Conservation (phyloP, 2,329 filamentous ascomycete species). For the Apiospora pterosperma region DNA sequence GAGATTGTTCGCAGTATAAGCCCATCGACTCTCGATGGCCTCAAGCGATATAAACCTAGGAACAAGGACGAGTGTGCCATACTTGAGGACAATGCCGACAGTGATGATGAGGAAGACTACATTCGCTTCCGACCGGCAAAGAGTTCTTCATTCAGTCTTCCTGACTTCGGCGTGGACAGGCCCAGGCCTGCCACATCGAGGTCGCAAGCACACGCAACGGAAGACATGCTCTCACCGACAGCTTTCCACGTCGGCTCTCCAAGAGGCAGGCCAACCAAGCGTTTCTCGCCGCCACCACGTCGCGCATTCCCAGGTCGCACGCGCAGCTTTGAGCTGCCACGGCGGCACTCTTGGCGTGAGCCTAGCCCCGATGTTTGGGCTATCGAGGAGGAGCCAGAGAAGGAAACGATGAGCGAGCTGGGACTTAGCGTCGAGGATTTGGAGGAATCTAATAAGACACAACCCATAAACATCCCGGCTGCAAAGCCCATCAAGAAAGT, state of each 20-base stretch:
- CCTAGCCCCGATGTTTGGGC: slow-evolving; percentile 59
- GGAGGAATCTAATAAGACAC: slow-evolving; percentile 21
- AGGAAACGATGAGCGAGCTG: slow-evolving; percentile 45
- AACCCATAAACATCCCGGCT: slow-evolving; percentile 37
- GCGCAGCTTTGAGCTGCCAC: slow-evolving; percentile 31
- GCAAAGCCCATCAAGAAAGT: slow-evolving; percentile 55
- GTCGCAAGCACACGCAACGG: slow-evolving; percentile 27
- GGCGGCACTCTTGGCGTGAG: slow-evolving; percentile 51
- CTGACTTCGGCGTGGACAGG: slow-evolving; percentile 38
- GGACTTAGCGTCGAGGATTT: slow-evolving; percentile 30
- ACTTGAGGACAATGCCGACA: slow-evolving; percentile 39
- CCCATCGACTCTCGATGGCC: slow-evolving; percentile 52
- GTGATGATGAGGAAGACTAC: slow-evolving; percentile 46
- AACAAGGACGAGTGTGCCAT: slow-evolving; percentile 40
- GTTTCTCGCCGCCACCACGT: slow-evolving; percentile 29
- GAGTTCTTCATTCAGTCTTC: slow-evolving; percentile 38
- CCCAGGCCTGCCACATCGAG: slow-evolving; percentile 25
- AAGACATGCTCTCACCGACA: slow-evolving; percentile 29
- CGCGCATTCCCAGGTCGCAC: slow-evolving; percentile 26
- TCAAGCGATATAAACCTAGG: slow-evolving; percentile 40
- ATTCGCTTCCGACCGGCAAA: slow-evolving; percentile 43
- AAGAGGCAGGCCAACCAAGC: slow-evolving; percentile 20
- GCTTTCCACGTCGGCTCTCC: slow-evolving; percentile 30
- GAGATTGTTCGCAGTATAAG: slow-evolving; percentile 52
- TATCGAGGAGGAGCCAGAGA: slow-evolving; percentile 57